phyloP scores from a whole-genome alignment of 257 asterid species.

The Coffea eugenioides region DNA sequence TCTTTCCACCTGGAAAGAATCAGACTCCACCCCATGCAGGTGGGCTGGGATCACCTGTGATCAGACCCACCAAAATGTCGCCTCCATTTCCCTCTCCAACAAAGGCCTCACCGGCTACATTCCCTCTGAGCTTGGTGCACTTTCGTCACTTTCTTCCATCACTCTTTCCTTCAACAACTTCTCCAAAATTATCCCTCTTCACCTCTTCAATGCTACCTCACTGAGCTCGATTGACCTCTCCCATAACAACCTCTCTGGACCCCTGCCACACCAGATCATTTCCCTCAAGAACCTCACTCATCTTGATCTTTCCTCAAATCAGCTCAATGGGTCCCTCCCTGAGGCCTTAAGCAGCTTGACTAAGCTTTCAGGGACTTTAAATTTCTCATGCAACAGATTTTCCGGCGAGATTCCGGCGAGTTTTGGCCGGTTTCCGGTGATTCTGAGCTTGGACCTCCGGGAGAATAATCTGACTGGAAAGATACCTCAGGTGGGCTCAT shows the following conservation, averaged over 20 bases:
- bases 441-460: slow-evolving; percentile 72
- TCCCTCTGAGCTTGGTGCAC: slow-evolving; percentile 87
- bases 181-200: slow-evolving; percentile 38
- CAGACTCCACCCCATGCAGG: slow-evolving; percentile 67
- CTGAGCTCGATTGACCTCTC: slow-evolving; percentile 65
- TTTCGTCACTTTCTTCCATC: slow-evolving; percentile 45
- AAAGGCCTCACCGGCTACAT: slow-evolving; percentile 78
- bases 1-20: slow-evolving; percentile 68
- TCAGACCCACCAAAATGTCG: slow-evolving; percentile 44
- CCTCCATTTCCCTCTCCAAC: slow-evolving; percentile 56
- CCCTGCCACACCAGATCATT: slow-evolving; percentile 61
- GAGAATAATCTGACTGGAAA: slow-evolving; percentile 76
- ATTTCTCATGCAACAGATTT: slow-evolving; percentile 67
- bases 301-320: slow-evolving; percentile 77
- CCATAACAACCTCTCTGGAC: slow-evolving; percentile 61
- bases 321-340: slow-evolving; percentile 68
- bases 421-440: slow-evolving; percentile 73
- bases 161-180: slow-evolving; percentile 41
- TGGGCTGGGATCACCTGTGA: slow-evolving; percentile 88
- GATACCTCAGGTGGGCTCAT: slow-evolving; percentile 76
- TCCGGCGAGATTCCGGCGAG: slow-evolving; percentile 77
- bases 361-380: slow-evolving; percentile 67
- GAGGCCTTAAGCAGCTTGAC: slow-evolving; percentile 48
- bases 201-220: slow-evolving; percentile 42
- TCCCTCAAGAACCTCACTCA: slow-evolving; percentile 54